These are phyloP conservation scores for Cinchona pubescens DNA, from an alignment of 257 asterid genomes.

Conservation along the genomic window DNA sequence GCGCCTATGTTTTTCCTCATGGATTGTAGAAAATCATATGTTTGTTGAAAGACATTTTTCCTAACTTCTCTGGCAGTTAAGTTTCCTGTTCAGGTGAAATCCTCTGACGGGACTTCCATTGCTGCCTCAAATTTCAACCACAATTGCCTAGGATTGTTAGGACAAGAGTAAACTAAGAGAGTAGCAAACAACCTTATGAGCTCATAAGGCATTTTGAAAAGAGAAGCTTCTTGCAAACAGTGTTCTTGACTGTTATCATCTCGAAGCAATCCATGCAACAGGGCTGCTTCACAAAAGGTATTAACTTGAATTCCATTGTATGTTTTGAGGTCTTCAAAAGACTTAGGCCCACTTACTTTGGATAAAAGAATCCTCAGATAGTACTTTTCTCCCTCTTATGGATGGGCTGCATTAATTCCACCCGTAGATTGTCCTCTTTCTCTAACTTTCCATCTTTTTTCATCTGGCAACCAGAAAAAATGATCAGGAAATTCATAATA, in stretches of 20 bases:
- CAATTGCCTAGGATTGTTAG: neutral
- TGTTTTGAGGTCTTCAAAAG: no score
- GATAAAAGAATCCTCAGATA: neutral
- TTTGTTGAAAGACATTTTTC: neutral
- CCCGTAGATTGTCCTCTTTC: neutral
- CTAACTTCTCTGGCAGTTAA: no score
- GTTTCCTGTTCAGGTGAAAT: neutral
- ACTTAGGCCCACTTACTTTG: neutral
- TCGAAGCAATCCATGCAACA: neutral
- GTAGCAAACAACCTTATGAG: neutral
- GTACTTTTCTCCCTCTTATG: neutral
- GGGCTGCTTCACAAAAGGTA: neutral
- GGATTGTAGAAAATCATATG: neutral
- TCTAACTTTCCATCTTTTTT: neutral
- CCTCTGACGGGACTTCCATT: no score
- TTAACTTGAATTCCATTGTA: neutral
- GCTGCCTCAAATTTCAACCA: neutral
- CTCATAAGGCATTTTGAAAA: no score
- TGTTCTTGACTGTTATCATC: neutral
- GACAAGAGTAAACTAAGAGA: neutral
- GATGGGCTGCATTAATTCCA: neutral
- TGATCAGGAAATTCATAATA: neutral
- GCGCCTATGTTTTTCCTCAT: neutral
- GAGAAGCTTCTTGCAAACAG: neutral
- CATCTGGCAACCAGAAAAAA: neutral